Conservation (phyloP, 1,139 yeast species). For the Hemisphaericaspora lyxosophila region DNA sequence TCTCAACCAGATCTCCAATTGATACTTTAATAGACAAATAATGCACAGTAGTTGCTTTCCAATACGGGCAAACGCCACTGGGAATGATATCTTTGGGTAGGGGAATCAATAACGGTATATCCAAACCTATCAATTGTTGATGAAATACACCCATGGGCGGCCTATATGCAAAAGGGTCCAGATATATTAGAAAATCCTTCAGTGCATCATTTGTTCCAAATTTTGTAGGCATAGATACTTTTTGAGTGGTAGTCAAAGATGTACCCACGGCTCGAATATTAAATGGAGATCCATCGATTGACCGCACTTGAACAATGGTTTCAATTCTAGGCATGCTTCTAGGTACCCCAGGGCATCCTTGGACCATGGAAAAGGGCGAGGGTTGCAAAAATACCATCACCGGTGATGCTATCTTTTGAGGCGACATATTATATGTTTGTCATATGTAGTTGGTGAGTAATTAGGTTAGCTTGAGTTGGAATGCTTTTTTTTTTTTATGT, state of each 20-base stretch:
- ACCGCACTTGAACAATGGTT: conserved; percentile 41
- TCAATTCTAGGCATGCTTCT: conserved; percentile 54
- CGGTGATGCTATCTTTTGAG: conserved; percentile 21
- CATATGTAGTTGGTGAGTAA: no score
- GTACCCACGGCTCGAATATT: conserved; percentile 37
- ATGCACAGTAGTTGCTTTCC: conserved; percentile 45
- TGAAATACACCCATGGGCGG: conserved; percentile 39
- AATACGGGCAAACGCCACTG: conserved; percentile 38
- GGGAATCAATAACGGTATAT: conserved; percentile 59
- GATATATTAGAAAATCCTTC: conserved; percentile 36
- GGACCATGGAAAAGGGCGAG: conserved; percentile 46
- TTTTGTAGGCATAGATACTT: conserved; percentile 39
- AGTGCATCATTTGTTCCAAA: conserved; percentile 42
- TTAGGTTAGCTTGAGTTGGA: neutral
- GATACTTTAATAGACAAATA: conserved; percentile 33
- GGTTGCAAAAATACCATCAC: conserved; percentile 43
- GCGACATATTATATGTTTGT: conserved; percentile 5
- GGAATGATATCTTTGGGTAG: conserved; percentile 55
- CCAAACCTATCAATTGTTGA: conserved; percentile 50
- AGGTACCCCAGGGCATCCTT: conserved; percentile 67
- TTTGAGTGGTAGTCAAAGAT: conserved; percentile 39
- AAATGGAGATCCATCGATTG: conserved; percentile 40
- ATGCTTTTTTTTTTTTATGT: neutral
- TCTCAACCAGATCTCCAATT: conserved; percentile 32
- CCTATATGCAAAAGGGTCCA: conserved; percentile 36